These are phyloP conservation scores for Xenosphaeropsis pyriputrescens DNA, from an alignment of 2,329 filamentous ascomycete genomes.

Conservation along the genomic window DNA sequence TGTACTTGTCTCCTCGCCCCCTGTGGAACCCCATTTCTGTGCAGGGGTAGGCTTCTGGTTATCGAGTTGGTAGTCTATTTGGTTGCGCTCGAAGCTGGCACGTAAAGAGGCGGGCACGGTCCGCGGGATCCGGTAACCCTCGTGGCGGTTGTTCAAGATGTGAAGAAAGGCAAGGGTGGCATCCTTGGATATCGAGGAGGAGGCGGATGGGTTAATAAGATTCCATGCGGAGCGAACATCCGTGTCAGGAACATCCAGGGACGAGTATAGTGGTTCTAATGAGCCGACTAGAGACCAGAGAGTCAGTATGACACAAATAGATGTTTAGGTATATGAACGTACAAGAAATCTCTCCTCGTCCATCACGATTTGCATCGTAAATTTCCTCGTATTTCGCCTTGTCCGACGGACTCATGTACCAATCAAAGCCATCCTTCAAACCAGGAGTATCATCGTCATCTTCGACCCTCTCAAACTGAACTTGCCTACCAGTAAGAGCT, in stretches of 20 bases:
- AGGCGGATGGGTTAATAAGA: slow-evolving; percentile 82
- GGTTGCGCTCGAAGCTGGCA: slow-evolving; percentile 82
- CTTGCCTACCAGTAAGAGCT: slow-evolving; percentile 64
- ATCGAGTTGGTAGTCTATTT: slow-evolving; percentile 92
- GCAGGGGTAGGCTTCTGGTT: slow-evolving; percentile 49
- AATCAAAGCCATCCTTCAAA: slow-evolving; percentile 93
- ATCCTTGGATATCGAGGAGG: slow-evolving; percentile 79
- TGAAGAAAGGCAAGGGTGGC: slow-evolving; percentile 89
- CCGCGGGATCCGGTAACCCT: slow-evolving; percentile 87
- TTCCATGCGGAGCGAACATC: slow-evolving; percentile 94
- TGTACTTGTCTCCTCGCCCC: slow-evolving; percentile 67
- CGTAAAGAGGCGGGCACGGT: slow-evolving; percentile 84
- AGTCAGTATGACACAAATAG: slow-evolving; percentile 9
- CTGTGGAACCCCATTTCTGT: slow-evolving; percentile 65
- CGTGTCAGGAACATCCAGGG: slow-evolving; percentile 56
- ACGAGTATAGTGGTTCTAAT: slow-evolving; percentile 73
- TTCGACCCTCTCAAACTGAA: slow-evolving; percentile 73
- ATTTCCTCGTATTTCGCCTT: slow-evolving; percentile 95
- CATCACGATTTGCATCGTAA: slow-evolving; percentile 82
- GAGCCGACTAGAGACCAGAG: slow-evolving; percentile 43
- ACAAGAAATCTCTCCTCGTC: slow-evolving; percentile 74
- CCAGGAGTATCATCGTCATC: slow-evolving; percentile 72
- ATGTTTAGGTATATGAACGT: slow-evolving; percentile 17
- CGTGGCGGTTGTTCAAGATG: slow-evolving; percentile 90
- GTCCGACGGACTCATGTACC: slow-evolving; percentile 93